Evolutionary conservation across 2,329 filamentous ascomycete genomes (phyloP).

Genomic region (Venturia asperata): DNA sequence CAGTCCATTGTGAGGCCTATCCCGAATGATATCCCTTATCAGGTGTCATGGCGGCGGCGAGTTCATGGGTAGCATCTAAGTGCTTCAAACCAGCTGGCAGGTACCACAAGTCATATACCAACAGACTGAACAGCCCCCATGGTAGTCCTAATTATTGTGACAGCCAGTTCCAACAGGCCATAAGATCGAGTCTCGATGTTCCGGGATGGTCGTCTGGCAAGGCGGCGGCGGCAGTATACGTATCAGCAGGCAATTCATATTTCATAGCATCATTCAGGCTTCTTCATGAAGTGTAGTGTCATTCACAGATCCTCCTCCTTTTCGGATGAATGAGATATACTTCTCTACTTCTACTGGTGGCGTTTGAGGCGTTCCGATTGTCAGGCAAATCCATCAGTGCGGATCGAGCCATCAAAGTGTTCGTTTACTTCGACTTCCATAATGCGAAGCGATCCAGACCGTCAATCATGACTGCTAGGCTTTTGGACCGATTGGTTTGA

Average conservation of each 20-base stretch:
- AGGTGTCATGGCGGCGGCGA: neutral
- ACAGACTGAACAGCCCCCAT: neutral
- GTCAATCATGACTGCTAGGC: neutral
- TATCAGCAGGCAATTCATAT: neutral
- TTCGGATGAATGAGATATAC: slow-evolving; percentile 8
- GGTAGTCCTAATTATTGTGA: neutral
- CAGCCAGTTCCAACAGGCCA: neutral
- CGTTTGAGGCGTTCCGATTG: neutral
- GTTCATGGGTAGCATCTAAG: neutral
- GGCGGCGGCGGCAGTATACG: neutral
- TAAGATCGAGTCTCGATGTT: neutral
- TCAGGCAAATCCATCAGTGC: neutral
- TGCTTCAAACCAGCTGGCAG: neutral
- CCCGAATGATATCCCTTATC: neutral
- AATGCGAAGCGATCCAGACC: neutral
- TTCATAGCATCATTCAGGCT: neutral
- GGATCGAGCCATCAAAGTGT: neutral
- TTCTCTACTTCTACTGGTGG: neutral
- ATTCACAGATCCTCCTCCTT: slow-evolving; percentile 4
- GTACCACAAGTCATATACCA: neutral
- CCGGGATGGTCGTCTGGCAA: neutral
- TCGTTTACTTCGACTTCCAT: neutral
- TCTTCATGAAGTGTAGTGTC: neutral
- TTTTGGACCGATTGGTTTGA: neutral
- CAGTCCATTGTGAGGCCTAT: neutral